phyloP scores from a whole-genome alignment of 2,329 filamentous ascomycete species.

The Claviceps sorghi region DNA sequence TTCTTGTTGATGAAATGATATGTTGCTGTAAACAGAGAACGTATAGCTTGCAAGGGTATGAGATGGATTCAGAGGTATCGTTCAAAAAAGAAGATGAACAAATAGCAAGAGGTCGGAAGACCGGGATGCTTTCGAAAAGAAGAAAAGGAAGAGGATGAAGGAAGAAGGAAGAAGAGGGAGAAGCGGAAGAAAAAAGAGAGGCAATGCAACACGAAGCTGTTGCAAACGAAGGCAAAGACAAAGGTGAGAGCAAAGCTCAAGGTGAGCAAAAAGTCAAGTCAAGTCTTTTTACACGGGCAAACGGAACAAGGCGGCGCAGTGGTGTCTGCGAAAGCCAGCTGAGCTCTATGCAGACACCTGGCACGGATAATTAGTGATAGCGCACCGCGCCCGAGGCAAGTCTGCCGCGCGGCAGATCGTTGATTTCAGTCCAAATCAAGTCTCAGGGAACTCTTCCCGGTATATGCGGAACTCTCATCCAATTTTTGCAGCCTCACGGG shows the following conservation, averaged over 20 bases:
- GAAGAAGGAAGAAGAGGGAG: neutral
- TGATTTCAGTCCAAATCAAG: no score
- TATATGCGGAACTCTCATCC: neutral
- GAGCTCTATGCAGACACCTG: conserved; percentile 15
- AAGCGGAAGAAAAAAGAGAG: neutral
- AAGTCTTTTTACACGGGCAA: neutral
- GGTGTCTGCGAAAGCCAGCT: conserved; percentile 6
- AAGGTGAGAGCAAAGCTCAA: neutral
- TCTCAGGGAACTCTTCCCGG: neutral
- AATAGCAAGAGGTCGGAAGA: no score
- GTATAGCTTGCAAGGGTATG: neutral
- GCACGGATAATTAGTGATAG: conserved; percentile 15
- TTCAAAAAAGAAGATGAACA: neutral
- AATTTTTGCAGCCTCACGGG: neutral
- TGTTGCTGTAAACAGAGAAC: neutral
- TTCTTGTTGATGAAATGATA: neutral
- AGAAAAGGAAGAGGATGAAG: neutral
- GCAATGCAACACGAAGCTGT: neutral
- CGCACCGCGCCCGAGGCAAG: neutral
- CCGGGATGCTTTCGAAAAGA: no score
- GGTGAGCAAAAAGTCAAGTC: neutral
- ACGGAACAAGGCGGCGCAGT: neutral
- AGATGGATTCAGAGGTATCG: neutral
- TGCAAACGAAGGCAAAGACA: neutral
- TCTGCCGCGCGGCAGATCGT: neutral